Evolutionary conservation across 2,329 filamentous ascomycete genomes (phyloP).

Genomic region (Calonectria montana): DNA sequence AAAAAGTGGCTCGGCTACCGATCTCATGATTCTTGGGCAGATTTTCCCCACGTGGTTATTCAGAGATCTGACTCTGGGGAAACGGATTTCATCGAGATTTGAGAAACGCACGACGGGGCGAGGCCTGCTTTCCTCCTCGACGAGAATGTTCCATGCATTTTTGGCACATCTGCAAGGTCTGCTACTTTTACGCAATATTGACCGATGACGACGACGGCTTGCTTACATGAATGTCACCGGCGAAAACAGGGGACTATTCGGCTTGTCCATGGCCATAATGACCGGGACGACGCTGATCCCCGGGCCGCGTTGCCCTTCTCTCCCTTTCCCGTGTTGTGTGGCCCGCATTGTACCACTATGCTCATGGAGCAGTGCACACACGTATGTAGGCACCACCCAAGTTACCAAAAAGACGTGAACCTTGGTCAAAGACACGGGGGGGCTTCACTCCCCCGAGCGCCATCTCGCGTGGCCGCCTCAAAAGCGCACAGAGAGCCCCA

Average conservation of each 20-base stretch:
- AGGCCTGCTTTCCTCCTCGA: neutral
- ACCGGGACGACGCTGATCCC: neutral
- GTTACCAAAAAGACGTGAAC: neutral
- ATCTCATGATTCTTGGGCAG: constrained; percentile 16
- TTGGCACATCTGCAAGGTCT: neutral
- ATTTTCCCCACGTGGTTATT: constrained; percentile 16
- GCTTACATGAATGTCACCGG: neutral
- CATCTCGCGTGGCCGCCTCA: constrained; percentile 44
- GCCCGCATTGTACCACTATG: neutral
- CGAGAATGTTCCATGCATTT: neutral
- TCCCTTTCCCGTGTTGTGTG: neutral
- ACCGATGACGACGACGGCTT: neutral
- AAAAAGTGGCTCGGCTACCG: neutral
- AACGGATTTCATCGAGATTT: constrained; percentile 21
- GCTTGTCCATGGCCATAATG: neutral
- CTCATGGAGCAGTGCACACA: neutral
- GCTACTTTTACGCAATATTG: neutral
- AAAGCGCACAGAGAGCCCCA: constrained; percentile 30
- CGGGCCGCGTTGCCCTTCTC: neutral
- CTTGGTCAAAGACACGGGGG: neutral
- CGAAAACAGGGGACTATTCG: neutral
- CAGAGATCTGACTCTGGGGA: constrained; percentile 18
- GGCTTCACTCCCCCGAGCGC: constrained; percentile 21
- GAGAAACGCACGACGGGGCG: neutral
- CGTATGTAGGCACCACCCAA: neutral